A percentile compares a stretch with the other conserved stretches of the same genome.
These are phyloP conservation scores for Stephanodiscus triporus DNA, from an alignment of 108 stramenopile genomes.

Conservation along the genomic window DNA sequence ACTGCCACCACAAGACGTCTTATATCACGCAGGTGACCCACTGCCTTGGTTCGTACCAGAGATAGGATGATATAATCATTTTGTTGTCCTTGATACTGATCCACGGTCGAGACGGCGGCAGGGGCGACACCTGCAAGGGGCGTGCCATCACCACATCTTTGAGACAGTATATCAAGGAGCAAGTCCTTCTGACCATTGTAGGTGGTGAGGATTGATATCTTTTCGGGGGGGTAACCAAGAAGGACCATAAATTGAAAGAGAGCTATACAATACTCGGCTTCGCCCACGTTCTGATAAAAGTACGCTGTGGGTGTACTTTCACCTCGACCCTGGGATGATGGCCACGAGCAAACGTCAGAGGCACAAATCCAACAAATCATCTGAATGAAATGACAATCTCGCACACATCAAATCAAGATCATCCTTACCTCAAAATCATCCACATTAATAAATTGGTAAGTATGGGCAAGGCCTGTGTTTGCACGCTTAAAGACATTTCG, in stretches of 20 bases:
- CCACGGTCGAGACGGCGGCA: constrained; percentile 83
- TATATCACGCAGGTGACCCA: constrained; percentile 96
- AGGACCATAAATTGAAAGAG: constrained; percentile 98
- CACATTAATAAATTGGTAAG: constrained; percentile 92
- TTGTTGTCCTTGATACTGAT: constrained; percentile 98
- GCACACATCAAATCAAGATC: neutral
- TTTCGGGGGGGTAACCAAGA: constrained; percentile 92
- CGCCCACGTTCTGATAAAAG: constrained; percentile 96
- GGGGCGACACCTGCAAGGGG: constrained; percentile 79
- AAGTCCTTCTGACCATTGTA: constrained; percentile 98
- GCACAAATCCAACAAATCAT: neutral
- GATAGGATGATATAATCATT: constrained; percentile 95
- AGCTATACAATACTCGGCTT: constrained; percentile 98
- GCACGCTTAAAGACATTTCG: constrained; percentile 63
- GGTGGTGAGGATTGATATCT: constrained; percentile 95
- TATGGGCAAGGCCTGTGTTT: constrained; percentile 92
- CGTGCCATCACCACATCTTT: constrained; percentile 83
- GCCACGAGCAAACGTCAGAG: neutral
- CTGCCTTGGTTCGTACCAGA: constrained; percentile 90
- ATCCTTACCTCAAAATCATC: constrained; percentile 81
- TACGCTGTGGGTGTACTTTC: constrained; percentile 89
- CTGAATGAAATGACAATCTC: neutral
- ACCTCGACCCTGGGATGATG: constrained; percentile 65
- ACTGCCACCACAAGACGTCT: constrained; percentile 97
- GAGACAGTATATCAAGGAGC: constrained; percentile 85